A percentile compares a stretch with the other conserved stretches of the same genome.
phyloP scores from a whole-genome alignment of 257 asterid genomes.

The Paraleonurus japonicus region DNA sequence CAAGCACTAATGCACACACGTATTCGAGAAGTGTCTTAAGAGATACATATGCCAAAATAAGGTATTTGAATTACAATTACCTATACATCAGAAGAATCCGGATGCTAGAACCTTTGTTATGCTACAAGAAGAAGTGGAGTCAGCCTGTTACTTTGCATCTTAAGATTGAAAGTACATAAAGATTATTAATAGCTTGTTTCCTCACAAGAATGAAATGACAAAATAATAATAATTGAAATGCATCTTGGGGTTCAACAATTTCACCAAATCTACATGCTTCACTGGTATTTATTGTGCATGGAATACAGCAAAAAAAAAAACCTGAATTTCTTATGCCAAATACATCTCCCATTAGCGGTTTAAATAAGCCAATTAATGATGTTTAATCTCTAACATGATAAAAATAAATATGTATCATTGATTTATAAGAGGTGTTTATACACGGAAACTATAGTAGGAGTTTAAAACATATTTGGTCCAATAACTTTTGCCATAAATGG shows the following conservation, averaged over 20 bases:
- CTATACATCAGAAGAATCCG: slow-evolving; percentile 83
- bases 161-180: slow-evolving; percentile 4
- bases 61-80: slow-evolving; percentile 32
- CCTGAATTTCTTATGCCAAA: not conserved
- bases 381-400: too few species aligned
- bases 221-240: not conserved
- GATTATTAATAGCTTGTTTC: not conserved
- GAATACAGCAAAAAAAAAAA: not conserved
- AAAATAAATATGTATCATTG: not conserved
- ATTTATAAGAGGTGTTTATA: not conserved
- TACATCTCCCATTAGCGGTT: not conserved
- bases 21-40: not conserved
- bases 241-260: not conserved
- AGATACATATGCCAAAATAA: not conserved
- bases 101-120: slow-evolving; percentile 64
- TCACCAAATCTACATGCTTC: not conserved
- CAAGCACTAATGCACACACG: not conserved
- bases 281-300: not conserved
- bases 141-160: slow-evolving; percentile 20
- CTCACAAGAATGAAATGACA: slow-evolving; percentile 4
- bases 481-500: too few species aligned
- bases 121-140: slow-evolving; percentile 50
- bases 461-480: too few species aligned
- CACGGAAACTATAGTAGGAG: not conserved
- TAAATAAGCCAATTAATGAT: not conserved